Percentiles rank a stretch among this genome's conserved stretches.
Conservation (phyloP, 2,329 filamentous ascomycete species). For the Stagonosporopsis cucurbitacearum region DNA sequence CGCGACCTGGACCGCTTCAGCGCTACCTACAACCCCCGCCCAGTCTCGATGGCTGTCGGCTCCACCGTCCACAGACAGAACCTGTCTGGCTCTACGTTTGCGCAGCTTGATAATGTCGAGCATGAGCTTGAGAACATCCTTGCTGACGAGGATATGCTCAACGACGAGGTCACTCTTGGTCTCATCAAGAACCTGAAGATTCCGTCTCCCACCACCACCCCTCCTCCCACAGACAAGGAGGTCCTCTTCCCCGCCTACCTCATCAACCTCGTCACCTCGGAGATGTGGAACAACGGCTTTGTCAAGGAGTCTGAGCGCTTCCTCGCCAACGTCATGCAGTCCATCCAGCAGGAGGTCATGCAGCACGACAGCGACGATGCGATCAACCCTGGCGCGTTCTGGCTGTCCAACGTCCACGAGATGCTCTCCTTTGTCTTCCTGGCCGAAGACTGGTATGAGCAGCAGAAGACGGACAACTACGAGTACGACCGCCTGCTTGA, state of each 20-base stretch:
- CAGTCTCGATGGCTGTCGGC: slow-evolving; percentile 90
- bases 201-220: slow-evolving; percentile 82
- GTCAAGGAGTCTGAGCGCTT: slow-evolving; percentile 99
- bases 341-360: slow-evolving; percentile 99
- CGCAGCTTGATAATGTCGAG: slow-evolving; percentile 88
- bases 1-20: slow-evolving; percentile 90
- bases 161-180: slow-evolving; percentile 96
- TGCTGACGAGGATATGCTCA: slow-evolving; percentile 92
- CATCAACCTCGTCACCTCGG: slow-evolving; percentile 97
- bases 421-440: slow-evolving; percentile 99
- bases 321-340: slow-evolving; percentile 99
- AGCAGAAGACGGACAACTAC: slow-evolving; percentile 98
- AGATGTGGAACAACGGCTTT: slow-evolving; percentile 99
- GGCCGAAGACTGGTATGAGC: slow-evolving; percentile 99
- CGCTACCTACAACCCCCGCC: slow-evolving; percentile 88
- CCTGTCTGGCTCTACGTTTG: slow-evolving; percentile 77
- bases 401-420: slow-evolving; percentile 98
- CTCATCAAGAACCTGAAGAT: slow-evolving; percentile 97
- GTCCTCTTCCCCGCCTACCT: slow-evolving; percentile 98
- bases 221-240: slow-evolving; percentile 95
- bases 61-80: slow-evolving; percentile 71
- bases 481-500: slow-evolving; percentile 97
- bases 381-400: slow-evolving; percentile 96
- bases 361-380: slow-evolving; percentile 97
- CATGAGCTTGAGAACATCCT: slow-evolving; percentile 92